phyloP scores from a whole-genome alignment of 768 basidiomycete species.

The Clavaria fumosa region DNA sequence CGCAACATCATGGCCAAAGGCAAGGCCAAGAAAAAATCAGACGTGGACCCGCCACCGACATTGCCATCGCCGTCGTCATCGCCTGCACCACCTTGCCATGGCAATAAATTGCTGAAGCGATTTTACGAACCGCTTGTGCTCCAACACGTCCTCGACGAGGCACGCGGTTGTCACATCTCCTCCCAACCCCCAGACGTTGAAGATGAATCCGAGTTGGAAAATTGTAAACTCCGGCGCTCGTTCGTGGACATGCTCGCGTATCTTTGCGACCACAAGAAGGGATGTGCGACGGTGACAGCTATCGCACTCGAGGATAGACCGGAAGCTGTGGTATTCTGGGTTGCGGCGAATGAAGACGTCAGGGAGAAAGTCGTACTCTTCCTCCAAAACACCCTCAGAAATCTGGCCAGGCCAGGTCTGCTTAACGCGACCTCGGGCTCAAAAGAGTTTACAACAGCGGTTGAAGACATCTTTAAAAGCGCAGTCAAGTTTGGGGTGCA shows the following conservation, averaged over 20 bases:
- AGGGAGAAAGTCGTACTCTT: not conserved
- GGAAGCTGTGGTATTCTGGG: conserved; percentile 2
- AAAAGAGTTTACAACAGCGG: not conserved
- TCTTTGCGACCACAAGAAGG: conserved; percentile 1
- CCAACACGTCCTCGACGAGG: not conserved
- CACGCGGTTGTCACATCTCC: conserved; percentile 1
- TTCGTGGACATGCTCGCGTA: conserved; percentile 3
- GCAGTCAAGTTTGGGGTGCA: conserved; percentile 1
- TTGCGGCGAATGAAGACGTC: conserved; percentile 2
- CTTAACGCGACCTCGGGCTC: not conserved
- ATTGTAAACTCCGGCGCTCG: not conserved
- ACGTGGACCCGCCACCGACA: not conserved
- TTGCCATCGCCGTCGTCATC: not conserved
- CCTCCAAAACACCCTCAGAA: not conserved
- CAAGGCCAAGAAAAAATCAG: conserved; percentile 3
- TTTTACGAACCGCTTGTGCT: conserved; percentile 3
- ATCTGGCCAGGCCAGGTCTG: not conserved
- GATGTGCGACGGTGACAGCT: not conserved
- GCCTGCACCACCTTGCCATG: not conserved
- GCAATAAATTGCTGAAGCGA: conserved; percentile 1
- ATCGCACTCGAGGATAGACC: not conserved
- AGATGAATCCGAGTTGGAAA: not conserved
- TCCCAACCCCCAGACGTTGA: not conserved
- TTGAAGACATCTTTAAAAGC: not conserved
- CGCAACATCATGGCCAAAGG: no score